Evolutionary conservation across 2,329 filamentous ascomycete species (phyloP), one percentile per base, ranked within the genome.

Genomic region (Fusarium cyanostomum): DNA sequence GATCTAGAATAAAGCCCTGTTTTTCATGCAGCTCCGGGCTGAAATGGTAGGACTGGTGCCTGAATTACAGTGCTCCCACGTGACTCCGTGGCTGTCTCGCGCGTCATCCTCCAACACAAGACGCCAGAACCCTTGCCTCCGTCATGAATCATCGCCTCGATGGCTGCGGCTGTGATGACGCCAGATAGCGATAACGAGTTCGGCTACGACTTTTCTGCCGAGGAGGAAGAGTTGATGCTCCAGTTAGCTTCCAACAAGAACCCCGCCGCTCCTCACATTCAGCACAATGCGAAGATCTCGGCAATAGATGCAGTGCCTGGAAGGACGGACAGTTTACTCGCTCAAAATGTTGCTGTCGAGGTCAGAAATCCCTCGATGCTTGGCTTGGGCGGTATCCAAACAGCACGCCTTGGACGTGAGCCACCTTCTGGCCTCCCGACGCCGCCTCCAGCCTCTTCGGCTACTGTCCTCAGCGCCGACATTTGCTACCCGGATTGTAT

Each of bases 401-500:
- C 43, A 43, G 16, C 35, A 8, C 26, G 28, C 7, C 11, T n/a
- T 15, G 11, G 18, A 11, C 24, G 42, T n/a, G 44, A 34, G 16
- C 16, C 13, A 12, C 33, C 46, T 18, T 35, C 52, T 42, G 48
- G 52, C n/a, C 26, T 51, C 26, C 48, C 48, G 24, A 67, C 48
- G 10, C 60, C 59, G 5, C 51, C 63, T 8, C 24, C 58, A 24
- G 41, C 56, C 7, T 28, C 69, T 5, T 55, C 67, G 21, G 37
- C 59, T 48, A 27, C 59, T 10, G 54, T 63, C 38, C 34, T 60
- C 38, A 50, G 69, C 49, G 59, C 73, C 56, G 67, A 74, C 48
- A 66, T 82, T 73, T 59, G 61, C 62, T 85, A 84, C 75, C 80
- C 85, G 71, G 80, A 85, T 78, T 74, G 86, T 89, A 74, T 71